Evolutionary conservation across 2,329 filamentous ascomycete genomes (phyloP).

Genomic region (Botryotinia convoluta): DNA sequence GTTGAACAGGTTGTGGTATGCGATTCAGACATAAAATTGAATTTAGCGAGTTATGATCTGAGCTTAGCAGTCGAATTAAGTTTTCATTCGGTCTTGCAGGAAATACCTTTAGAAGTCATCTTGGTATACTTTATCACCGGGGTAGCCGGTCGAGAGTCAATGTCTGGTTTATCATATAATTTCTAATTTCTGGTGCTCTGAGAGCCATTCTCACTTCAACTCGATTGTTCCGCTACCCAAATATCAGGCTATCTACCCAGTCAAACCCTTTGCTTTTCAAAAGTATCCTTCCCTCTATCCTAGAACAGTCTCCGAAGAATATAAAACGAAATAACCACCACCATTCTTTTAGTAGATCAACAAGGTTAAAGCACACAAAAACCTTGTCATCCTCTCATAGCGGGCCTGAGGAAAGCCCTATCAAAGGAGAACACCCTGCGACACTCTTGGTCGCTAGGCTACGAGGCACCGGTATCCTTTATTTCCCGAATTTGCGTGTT

Average conservation of each 20-base stretch:
- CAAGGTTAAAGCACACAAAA: background rate
- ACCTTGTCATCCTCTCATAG: background rate
- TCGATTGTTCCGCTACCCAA: background rate
- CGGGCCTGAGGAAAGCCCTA: background rate
- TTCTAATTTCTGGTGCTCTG: background rate
- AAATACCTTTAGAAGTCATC: background rate
- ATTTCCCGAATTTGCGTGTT: background rate
- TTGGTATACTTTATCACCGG: background rate
- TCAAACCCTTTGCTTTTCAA: background rate
- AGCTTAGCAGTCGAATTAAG: background rate
- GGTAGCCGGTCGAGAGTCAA: background rate
- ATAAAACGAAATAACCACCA: background rate
- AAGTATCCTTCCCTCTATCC: background rate
- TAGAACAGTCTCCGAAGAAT: background rate
- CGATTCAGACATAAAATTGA: background rate
- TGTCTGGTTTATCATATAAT: background rate
- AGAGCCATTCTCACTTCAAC: background rate
- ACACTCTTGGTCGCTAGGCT: background rate
- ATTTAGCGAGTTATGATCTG: constrained; percentile 4
- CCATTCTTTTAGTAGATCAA: background rate
- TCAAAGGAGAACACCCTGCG: background rate
- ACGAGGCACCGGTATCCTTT: background rate
- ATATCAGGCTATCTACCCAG: background rate
- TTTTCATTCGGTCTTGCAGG: background rate
- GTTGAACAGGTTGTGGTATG: background rate